Conservation (phyloP, 805 yeast genomes). For the Cyberlindnera veronae region DNA sequence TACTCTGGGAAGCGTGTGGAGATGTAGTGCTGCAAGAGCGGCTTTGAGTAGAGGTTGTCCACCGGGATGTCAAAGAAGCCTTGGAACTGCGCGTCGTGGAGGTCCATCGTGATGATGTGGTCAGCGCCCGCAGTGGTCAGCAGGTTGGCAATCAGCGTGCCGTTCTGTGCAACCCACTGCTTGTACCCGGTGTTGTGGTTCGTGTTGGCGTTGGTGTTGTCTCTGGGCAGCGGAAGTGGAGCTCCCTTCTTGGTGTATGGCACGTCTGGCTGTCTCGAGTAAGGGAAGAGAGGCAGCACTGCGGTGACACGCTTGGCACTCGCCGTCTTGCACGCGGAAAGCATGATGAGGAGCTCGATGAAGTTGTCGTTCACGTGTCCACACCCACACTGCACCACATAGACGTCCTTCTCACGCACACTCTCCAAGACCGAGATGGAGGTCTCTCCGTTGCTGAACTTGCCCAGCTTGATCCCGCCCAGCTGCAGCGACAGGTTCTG, state of each 20-base stretch:
- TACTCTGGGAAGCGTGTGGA: slow-evolving; percentile 72
- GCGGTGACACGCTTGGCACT: slow-evolving; percentile 94
- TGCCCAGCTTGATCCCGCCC: slow-evolving; percentile 61
- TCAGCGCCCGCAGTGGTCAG: slow-evolving; percentile 93
- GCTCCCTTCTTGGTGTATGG: slow-evolving; percentile 66
- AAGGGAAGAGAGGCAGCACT: slow-evolving; percentile 93
- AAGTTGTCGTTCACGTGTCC: slow-evolving; percentile 85
- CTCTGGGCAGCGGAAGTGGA: slow-evolving; percentile 26
- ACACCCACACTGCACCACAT: slow-evolving; percentile 88
- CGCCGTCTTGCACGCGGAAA: slow-evolving; percentile 96
- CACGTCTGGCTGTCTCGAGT: slow-evolving; percentile 92
- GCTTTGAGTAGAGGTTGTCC: slow-evolving; percentile 87
- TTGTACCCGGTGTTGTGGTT: slow-evolving; percentile 64
- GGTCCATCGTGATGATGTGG: slow-evolving; percentile 94
- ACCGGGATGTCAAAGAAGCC: slow-evolving; percentile 97
- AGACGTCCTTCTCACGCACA: slow-evolving; percentile 95
- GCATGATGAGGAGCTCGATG: slow-evolving; percentile 88
- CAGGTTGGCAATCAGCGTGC: slow-evolving; percentile 85
- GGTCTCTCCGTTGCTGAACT: slow-evolving; percentile 90
- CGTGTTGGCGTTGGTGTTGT: slow-evolving; percentile 31
- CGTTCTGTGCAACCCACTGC: slow-evolving; percentile 95
- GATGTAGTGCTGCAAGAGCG: slow-evolving; percentile 82
- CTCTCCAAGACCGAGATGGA: slow-evolving; percentile 81
- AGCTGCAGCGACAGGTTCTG: slow-evolving; percentile 68
- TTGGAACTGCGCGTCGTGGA: slow-evolving; percentile 97